phyloP scores from a whole-genome alignment of 2,329 filamentous ascomycete species.

The Diatrype stigma region DNA sequence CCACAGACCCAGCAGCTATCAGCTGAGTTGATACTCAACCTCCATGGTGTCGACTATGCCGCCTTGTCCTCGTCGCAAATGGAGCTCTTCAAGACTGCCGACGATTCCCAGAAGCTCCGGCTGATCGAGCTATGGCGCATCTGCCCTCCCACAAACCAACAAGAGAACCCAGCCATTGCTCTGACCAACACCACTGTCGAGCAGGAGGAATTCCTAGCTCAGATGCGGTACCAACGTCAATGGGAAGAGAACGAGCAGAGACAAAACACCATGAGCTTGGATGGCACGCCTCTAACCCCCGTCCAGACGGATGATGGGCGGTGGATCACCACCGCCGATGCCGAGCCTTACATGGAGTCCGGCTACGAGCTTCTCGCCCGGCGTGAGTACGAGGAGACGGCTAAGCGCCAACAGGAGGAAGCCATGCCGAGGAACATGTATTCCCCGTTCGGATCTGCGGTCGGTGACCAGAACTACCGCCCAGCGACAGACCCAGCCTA shows the following conservation, averaged over 20 bases:
- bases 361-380: conserved; percentile 71
- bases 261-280: conserved; percentile 45
- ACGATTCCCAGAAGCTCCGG: conserved; percentile 65
- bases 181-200: conserved; percentile 51
- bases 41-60: conserved; percentile 66
- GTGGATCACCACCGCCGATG: conserved; percentile 46
- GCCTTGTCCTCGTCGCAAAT: conserved; percentile 71
- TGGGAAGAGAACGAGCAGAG: conserved; percentile 40
- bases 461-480: conserved; percentile 41
- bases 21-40: conserved; percentile 55
- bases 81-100: conserved; percentile 72
- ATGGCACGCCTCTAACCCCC: conserved; percentile 46
- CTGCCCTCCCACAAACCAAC: conserved; percentile 61
- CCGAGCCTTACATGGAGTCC: conserved; percentile 79
- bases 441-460: conserved; percentile 38
- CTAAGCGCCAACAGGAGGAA: conserved; percentile 29
- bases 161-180: conserved; percentile 49
- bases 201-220: conserved; percentile 56
- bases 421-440: conserved; percentile 37
- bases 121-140: conserved; percentile 84
- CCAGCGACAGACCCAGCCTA: conserved; percentile 69
- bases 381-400: conserved; percentile 57
- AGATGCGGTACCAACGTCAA: conserved; percentile 55
- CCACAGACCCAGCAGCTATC: conserved; percentile 44
- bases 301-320: conserved; percentile 50